Conservation (phyloP, 2,329 filamentous ascomycete species). For the Ophiostoma tasmaniense region DNA sequence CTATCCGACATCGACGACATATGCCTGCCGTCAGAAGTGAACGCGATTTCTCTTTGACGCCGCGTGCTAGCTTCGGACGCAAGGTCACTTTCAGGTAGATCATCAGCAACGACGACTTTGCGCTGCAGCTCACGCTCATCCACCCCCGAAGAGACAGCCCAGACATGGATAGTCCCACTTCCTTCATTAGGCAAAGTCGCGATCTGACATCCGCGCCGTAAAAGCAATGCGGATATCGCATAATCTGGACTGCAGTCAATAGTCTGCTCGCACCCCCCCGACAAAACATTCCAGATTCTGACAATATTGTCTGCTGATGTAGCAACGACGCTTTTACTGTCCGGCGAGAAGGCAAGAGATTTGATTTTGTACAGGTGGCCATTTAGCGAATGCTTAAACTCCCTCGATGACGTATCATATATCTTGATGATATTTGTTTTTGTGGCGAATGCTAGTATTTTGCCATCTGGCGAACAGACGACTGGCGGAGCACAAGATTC, state of each 20-base stretch:
- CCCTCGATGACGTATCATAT: background rate
- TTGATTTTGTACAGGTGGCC: background rate
- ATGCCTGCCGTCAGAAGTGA: background rate
- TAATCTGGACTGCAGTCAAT: background rate
- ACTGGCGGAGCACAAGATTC: background rate
- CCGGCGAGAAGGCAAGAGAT: background rate
- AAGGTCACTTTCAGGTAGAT: no score
- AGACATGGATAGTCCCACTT: background rate
- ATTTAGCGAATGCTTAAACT: background rate
- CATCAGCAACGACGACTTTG: no score
- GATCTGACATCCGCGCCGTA: background rate
- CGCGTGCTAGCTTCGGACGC: no score
- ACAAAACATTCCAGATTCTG: background rate
- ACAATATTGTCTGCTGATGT: background rate
- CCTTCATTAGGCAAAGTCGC: background rate
- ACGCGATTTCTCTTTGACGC: background rate
- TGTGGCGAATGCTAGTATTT: background rate
- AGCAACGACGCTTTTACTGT: background rate
- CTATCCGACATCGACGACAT: background rate
- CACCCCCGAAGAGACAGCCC: background rate
- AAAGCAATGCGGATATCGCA: background rate
- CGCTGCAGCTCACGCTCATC: background rate
- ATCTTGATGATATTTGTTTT: background rate
- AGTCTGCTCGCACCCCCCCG: background rate
- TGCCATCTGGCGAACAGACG: background rate